Evolutionary conservation across 2,329 filamentous ascomycete species (phyloP), one percentile per base, ranked within the genome.

Genomic region (Didymella exigua): DNA sequence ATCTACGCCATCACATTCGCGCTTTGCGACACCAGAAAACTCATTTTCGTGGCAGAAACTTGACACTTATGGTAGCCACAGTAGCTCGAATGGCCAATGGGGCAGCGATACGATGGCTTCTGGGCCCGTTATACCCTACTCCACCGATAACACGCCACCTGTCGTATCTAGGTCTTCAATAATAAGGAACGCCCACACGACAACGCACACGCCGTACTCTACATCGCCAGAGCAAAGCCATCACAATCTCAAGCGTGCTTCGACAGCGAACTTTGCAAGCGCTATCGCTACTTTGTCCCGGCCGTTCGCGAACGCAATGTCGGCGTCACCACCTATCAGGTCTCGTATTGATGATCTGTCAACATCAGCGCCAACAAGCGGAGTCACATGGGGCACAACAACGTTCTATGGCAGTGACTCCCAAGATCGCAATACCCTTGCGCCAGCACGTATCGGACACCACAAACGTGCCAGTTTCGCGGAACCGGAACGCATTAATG

Each of bases 121-220:
- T 40, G 79, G 80, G 43, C 78, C 80, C 3, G 76, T 79, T 2
- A 81, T 81, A 3, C 78, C 82, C 1, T 79, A 79, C 61, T 84
- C 82, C 3, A 81, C 79, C 1, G 79, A 80, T 14, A 79, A 77
- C 19, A 84, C 82, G 3, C 82, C 82, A 40, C 82, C 82, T 5
- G 70, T 74, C 21, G 62, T 75, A 31, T 76, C 78, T 23, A 77
- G 78, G 46, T 66, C 72, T 19, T 69, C 70, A 19, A 75, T 73
- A 11, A 59, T 67, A 41, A 76, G 75, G 16, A 75, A 59, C 29
- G 52, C 62, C 11, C 64, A 63, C 7, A 70, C 77, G 13, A 68
- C 73, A 19, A 68, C 68, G 7, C 74, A 81, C 37, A 73, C 72
- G 3, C 70, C 77, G 26, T 72, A 76, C 19, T 75, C 77, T 10